Evolutionary conservation across 2,329 filamentous ascomycete genomes (phyloP), one percentile per base, ranked within the genome.

Genomic region (Colletotrichum salicis): DNA sequence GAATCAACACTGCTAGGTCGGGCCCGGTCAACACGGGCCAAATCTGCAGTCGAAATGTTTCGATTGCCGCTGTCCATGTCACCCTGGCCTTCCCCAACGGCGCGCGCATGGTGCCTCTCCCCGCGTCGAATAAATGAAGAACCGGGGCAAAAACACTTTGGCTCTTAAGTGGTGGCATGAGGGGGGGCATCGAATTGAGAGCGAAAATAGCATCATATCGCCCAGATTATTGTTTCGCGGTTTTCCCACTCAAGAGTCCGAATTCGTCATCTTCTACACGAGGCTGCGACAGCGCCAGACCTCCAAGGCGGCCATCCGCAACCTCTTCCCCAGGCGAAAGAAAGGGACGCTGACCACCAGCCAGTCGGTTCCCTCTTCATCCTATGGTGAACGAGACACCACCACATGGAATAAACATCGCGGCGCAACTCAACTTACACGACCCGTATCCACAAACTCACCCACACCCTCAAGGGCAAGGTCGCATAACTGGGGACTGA

Each of bases 31-130:
- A 58, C 31, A 45, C 24, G 58, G 58, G 59, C 58, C 58, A 12
- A 41, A 35, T 41, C 60, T 63, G 58, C 61, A 52, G 67, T 58
- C 52, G n/a, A 48, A 55, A 45, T 71, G 69, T 69, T 71, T 71
- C 59, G 22, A 64, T 64, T 69, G 59, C 69, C 69, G 69, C 69
- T 71, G 69, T 64, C 65, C 27, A 56, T 63, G 22, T 41, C 57
- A 57, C 51, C n/a, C 27, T 51, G 27, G 29, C 22, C 33, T 41
- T 35, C n/a, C 35, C 37, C 19, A 45, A 56, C 24, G 33, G 19
- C 51, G 37, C 37, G 37, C 37, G 37, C 48, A 64, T 41, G 69
- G 45, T n/a, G 58, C 45, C 59, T 22, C 22, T 64, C 33, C 45
- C 33, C 54, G 41, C 58, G 52, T 63, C 58, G n/a, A 59, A 60